Evolutionary conservation across 139 green algal genomes (phyloP).

Genomic region (Diplosphaera chodatii): DNA sequence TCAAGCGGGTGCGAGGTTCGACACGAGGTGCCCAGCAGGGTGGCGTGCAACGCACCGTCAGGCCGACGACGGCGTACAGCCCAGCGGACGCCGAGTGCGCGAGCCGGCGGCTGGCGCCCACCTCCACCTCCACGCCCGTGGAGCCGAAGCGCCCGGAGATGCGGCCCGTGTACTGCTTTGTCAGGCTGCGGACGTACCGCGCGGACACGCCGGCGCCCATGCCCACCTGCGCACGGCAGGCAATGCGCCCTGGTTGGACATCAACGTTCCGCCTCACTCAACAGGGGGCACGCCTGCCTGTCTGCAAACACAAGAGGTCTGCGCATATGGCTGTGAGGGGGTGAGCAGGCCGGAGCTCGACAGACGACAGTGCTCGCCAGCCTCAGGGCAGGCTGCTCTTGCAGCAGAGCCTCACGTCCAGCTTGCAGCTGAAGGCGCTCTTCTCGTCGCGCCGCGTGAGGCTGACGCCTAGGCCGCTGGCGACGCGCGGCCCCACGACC

Average conservation of each 20-base stretch:
- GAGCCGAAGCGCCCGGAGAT: constrained; percentile 13
- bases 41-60: constrained; percentile 11
- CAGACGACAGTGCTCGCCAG: no score
- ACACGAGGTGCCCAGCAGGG: no score
- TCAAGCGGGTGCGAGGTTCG: no score
- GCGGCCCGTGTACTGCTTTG: neutral
- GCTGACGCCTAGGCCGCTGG: constrained; percentile 15
- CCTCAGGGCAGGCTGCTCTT: no score
- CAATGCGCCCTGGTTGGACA: no score
- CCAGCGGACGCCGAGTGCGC: constrained; percentile 21
- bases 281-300: no score
- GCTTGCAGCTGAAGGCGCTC: constrained; percentile 7
- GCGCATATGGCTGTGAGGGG: no score
- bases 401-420: constrained; percentile 37
- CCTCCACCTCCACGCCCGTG: constrained; percentile 28
- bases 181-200: constrained; percentile 7
- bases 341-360: no score
- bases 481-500: constrained; percentile 19
- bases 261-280: no score
- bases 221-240: no score
- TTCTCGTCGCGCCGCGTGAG: constrained; percentile 15
- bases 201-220: constrained; percentile 14
- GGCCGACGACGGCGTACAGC: constrained; percentile 12
- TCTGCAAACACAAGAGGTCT: no score
- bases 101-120: constrained; percentile 23